phyloP scores from a whole-genome alignment of 192 early-diverging fungal genomes.

The Paraglomus brasilianum region DNA sequence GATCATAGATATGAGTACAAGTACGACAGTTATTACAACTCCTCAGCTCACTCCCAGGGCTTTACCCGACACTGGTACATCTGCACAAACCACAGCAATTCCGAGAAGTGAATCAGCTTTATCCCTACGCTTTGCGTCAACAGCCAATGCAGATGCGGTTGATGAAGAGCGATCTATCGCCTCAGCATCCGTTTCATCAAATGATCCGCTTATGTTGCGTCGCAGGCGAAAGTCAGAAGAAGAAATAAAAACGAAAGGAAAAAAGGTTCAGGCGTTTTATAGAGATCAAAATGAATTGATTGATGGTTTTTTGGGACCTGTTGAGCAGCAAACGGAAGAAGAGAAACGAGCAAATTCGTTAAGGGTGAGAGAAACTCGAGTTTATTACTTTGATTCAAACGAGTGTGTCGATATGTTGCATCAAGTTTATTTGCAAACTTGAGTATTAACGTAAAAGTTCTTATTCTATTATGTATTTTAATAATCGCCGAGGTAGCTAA shows the following conservation, averaged over 20 bases:
- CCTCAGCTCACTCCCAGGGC: too few relatives aligned
- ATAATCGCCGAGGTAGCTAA: too few relatives aligned
- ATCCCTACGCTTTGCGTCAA: background rate
- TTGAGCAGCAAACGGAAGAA: slow-evolving; percentile 38
- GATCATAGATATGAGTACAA: too few relatives aligned
- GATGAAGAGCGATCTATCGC: background rate
- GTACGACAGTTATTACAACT: too few relatives aligned
- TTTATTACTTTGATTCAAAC: background rate
- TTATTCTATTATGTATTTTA: background rate
- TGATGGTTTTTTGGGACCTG: slow-evolving; percentile 64
- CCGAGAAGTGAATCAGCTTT: slow-evolving; percentile 2
- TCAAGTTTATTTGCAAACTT: too few relatives aligned
- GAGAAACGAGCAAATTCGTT: slow-evolving; percentile 39
- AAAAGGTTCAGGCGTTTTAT: slow-evolving; percentile 71
- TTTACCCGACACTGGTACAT: too few relatives aligned
- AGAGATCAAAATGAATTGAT: slow-evolving; percentile 81
- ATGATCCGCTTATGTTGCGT: slow-evolving; percentile 45
- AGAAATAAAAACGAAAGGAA: slow-evolving; percentile 44
- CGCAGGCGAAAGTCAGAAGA: slow-evolving; percentile 48
- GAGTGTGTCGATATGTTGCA: background rate
- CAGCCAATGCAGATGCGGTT: background rate
- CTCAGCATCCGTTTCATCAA: slow-evolving; percentile 32
- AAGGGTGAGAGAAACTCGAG: slow-evolving; percentile 38
- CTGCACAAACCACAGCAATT: slow-evolving; percentile 20
- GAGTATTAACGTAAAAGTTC: too few relatives aligned